Conservation (phyloP, 352 stramenopile species). For the Nothophytophthora sp. region DNA sequence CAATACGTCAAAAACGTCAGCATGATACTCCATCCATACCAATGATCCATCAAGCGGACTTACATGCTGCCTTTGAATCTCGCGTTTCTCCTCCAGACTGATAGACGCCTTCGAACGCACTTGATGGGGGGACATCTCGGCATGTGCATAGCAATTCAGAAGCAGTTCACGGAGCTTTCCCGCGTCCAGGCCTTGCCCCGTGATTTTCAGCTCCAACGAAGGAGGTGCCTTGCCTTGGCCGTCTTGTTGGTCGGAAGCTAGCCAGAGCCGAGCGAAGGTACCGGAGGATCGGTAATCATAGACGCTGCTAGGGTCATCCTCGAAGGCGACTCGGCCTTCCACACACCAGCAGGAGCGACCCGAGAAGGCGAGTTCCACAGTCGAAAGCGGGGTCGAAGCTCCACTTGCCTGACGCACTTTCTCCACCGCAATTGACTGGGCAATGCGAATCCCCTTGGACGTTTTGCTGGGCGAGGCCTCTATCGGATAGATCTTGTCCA, state of each 20-base stretch:
- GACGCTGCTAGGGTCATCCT: slow-evolving; percentile 36
- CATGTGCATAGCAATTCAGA: slow-evolving; percentile 56
- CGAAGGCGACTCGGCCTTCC: slow-evolving; percentile 54
- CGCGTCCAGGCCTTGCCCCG: slow-evolving; percentile 38
- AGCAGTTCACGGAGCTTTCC: slow-evolving; percentile 54
- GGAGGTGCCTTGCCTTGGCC: not conserved
- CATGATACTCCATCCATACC: not conserved
- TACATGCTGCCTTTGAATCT: slow-evolving; percentile 70
- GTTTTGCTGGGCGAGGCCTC: slow-evolving; percentile 18
- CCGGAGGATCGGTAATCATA: slow-evolving; percentile 69
- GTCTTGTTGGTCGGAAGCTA: slow-evolving; percentile 2
- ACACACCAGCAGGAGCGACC: slow-evolving; percentile 59
- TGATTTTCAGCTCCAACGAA: slow-evolving; percentile 49
- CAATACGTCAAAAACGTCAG: not conserved
- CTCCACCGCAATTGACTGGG: slow-evolving; percentile 43
- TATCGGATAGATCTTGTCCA: slow-evolving; percentile 45
- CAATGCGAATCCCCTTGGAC: slow-evolving; percentile 48
- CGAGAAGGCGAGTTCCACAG: too few relatives aligned
- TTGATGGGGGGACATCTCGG: slow-evolving; percentile 36
- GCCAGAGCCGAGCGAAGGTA: slow-evolving; percentile 38
- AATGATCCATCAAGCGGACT: too few relatives aligned
- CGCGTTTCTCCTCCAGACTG: slow-evolving; percentile 60
- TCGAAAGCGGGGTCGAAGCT: too few relatives aligned
- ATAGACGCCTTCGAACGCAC: slow-evolving; percentile 44
- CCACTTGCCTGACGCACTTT: slow-evolving; percentile 44